Base-by-base conservation (phyloP, 257 asterid genomes). In the Solanum sejunctum region DNA sequence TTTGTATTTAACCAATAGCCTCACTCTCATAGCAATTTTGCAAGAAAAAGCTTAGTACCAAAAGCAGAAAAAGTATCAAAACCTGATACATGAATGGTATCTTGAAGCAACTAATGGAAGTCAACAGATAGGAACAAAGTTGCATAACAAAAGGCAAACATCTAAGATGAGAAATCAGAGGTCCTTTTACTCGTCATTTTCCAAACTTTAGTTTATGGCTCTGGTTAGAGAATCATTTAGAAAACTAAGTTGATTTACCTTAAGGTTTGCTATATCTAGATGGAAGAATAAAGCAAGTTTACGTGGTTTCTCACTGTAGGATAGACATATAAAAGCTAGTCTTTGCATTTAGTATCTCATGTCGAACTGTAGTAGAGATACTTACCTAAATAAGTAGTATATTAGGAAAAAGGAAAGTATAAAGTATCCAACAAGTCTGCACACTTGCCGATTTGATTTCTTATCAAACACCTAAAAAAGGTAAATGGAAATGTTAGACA, bases 391-490 rank as follows among this genome's bases (percentile, higher is more conserved):
- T 51, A 75, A 79, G 88, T 89, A 97, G 91, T 91, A 93, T 78
- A 97, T 87, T 82, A 87, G 82, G 85, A 95, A 83, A 91, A 96
- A 92, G 72, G 92, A 91, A 84, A 93, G 28, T 84, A 97, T 95
- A 70, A 97, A 89, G 88, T 86, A 92, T 81, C 86, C 88, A 51
- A 92, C 96, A 78, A 97, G 98, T 89, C 88, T 94, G 97, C 98
- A 97, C 86, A 87, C 89, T 88, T 87, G 90, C 88, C 91, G 86
- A 87, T 84, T 94, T 84, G 99, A 91, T 91, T 94, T 95, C 92
- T 92, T 97, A 86, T 94, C 99, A 89, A 97, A 93, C 86, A 95
- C 99, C 99, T 97, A 85, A 7, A 80, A 47, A 84, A 84, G 85
- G 85, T 4, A 81, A 41, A 56, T 45, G 47, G 54, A 86, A 86